Evolutionary conservation across 768 basidiomycete species (phyloP).

Genomic region (Kwoniella pini): DNA sequence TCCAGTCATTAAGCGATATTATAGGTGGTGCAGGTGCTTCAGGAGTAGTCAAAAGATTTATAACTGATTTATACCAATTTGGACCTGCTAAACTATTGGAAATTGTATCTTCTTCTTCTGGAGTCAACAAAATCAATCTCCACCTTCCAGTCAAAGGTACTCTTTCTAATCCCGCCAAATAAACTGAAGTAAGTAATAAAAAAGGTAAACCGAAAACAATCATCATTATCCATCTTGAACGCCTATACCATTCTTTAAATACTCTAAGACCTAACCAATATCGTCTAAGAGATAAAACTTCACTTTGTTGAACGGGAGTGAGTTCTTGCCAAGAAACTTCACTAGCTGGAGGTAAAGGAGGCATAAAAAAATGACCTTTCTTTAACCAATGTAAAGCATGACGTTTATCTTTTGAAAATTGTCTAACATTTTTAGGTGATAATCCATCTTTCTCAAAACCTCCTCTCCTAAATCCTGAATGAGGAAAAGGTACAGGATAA

Average conservation of each 20-base stretch:
- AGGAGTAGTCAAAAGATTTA: constrained; percentile 68
- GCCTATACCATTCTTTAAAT: constrained; percentile 31
- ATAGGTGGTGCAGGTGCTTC: constrained; percentile 63
- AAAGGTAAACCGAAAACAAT: constrained; percentile 40
- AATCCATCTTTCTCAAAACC: neutral
- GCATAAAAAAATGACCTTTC: constrained; percentile 32
- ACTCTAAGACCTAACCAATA: constrained; percentile 33
- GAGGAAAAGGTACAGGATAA: constrained; percentile 24
- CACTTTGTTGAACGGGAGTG: constrained; percentile 9
- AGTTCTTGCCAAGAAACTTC: constrained; percentile 31
- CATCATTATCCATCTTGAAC: constrained; percentile 23
- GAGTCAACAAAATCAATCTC: constrained; percentile 84
- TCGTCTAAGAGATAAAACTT: constrained; percentile 35
- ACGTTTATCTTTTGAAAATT: constrained; percentile 1
- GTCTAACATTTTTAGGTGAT: constrained; percentile 4
- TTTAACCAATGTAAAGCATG: neutral
- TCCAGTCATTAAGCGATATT: constrained; percentile 80
- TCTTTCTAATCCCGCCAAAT: constrained; percentile 46
- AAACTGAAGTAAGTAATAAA: constrained; percentile 34
- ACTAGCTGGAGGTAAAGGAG: constrained; percentile 38
- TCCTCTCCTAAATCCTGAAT: neutral
- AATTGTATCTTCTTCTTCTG: constrained; percentile 88
- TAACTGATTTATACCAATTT: constrained; percentile 84
- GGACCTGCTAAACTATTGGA: constrained; percentile 75
- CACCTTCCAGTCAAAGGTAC: constrained; percentile 60